These are phyloP conservation scores for Vigna trinervia DNA, from an alignment of 306 rosid species.

Conservation along the genomic window DNA sequence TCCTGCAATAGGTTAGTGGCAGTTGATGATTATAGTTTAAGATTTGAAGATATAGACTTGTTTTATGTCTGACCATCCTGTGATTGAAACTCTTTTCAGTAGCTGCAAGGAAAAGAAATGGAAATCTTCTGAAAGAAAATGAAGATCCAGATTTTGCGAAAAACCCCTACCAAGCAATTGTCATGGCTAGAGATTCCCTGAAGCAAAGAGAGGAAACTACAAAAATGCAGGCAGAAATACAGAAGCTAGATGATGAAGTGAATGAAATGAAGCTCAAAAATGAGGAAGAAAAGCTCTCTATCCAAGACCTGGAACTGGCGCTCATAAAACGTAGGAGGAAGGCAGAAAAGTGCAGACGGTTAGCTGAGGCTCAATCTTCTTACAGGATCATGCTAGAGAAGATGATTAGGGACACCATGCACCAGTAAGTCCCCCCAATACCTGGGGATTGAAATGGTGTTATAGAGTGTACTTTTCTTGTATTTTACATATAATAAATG, in stretches of 20 bases:
- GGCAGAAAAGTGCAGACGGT: constrained; percentile 85
- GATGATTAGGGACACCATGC: constrained; percentile 98
- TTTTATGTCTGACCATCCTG: constrained; percentile 20
- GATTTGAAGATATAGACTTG: constrained; percentile 4
- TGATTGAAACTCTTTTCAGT: constrained; percentile 37
- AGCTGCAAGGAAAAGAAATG: constrained; percentile 63
- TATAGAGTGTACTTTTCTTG: not conserved
- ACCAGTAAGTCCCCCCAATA: constrained; percentile 71
- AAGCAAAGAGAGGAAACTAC: constrained; percentile 82
- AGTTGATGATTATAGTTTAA: constrained; percentile 23
- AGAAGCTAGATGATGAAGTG: constrained; percentile 76
- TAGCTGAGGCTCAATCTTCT: constrained; percentile 93
- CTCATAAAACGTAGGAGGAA: constrained; percentile 76
- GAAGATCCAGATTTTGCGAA: constrained; percentile 67
- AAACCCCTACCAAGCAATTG: constrained; percentile 86
- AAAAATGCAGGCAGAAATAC: constrained; percentile 74
- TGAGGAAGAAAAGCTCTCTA: constrained; percentile 77
- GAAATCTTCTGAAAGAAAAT: constrained; percentile 67
- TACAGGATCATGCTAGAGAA: constrained; percentile 85
- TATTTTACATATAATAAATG: not conserved
- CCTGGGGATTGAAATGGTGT: not conserved
- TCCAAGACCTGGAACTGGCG: constrained; percentile 78
- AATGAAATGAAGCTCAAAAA: constrained; percentile 70
- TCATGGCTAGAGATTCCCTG: constrained; percentile 85
- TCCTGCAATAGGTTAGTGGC: constrained; percentile 70